Evolutionary conservation across 2,329 filamentous ascomycete species (phyloP), one percentile per base, ranked within the genome.

Genomic region (Talaromyces islandicus): DNA sequence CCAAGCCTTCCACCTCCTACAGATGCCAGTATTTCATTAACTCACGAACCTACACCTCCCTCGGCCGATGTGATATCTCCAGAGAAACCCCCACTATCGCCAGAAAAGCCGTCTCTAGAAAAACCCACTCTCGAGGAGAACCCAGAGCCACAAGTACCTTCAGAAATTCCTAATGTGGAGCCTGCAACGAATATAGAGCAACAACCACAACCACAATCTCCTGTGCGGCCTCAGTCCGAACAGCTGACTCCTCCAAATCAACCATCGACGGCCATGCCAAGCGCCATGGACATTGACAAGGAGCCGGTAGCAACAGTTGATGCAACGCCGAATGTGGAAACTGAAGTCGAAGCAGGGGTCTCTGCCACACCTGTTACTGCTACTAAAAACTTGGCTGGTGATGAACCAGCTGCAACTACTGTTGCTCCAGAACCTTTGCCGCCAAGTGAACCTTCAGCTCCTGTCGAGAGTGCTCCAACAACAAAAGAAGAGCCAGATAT

Each of bases 391-490:
- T 25, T 43, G 24, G 57, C 58, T 51, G 55, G 32, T 24, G 30
- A 58, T 21, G 25, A 57, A 41, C 29, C 53, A 54, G 32, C 54
- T 27, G 27, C 32, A 62, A 65, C 30, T 64, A 63, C 60, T 64
- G 66, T 62, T 62, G 64, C 7, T 27, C 54, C 62, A 50, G 59
- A 59, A 21, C 52, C 19, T 24, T n/a, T 19, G 11, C 21, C 11
- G 3, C 30, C 55, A 25, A 24, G 10, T 29, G 30, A 21, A 1
- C 41, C 51, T 50, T 27, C 21, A 12, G 30, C 11, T 2, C 38
- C 50, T 24, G 38, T 32, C 17, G 59, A 58, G 29, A 54, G 21
- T 11, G 21, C 46, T 19, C 59, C 51, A 12, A 12, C 51, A 52
- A 51, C 24, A 27, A 41, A 32, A 12, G 59, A 57, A 14, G 41